Base-by-base conservation (phyloP, 495 filamentous ascomycete species). In the Poronia punctata region DNA sequence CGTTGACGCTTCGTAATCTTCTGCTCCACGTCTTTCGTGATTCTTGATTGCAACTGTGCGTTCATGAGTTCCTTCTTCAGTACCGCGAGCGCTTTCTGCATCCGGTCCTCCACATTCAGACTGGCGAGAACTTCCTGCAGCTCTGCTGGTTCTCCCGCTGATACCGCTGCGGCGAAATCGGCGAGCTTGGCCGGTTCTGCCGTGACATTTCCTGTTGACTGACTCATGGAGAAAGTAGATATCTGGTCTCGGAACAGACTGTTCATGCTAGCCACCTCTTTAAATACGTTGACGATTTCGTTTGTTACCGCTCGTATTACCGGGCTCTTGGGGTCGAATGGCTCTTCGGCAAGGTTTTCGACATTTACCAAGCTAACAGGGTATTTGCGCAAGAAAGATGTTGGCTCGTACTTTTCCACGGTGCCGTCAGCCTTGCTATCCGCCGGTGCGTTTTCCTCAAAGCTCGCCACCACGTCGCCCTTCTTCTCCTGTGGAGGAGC, bases 21-120 rank as follows among this genome's bases (percentile, higher is more conserved):
- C 46, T 74, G 83, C 61, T 99, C 93, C 16, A 99, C 92, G 56
- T 99, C 92, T 65, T 95, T 97, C 29, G 86, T 87, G 31, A 99
- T 99, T 71, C 96, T 97, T 20, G 83, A 87, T 53, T 95, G 89
- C 4, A 99, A 74, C 57, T 99, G 86, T 3, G 92, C 92, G 44
- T 97, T 99, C 80, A 95, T 93, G 28, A 94, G 74, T 62, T 99
- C 93, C 54, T 96, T 96, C 67, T 97, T 99, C 36, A 99, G 66
- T 4, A 97, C 87, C 21, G 87, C 72, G 9, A 99, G 66, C 2
- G 88, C 86, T 60, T 95, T 96, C 51, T 82, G 80, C 59, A 97
- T 71, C 54, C 93, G 77, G 41, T 93, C 82, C 54, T 95, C 88
- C 19, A 97, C 79, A 53, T 93, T 84, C 61, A 95, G 71, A 20